Evolutionary conservation across 108 stramenopile species (phyloP), one percentile per base, ranked within the genome.

Genomic region (Discostella stelligeroides): DNA sequence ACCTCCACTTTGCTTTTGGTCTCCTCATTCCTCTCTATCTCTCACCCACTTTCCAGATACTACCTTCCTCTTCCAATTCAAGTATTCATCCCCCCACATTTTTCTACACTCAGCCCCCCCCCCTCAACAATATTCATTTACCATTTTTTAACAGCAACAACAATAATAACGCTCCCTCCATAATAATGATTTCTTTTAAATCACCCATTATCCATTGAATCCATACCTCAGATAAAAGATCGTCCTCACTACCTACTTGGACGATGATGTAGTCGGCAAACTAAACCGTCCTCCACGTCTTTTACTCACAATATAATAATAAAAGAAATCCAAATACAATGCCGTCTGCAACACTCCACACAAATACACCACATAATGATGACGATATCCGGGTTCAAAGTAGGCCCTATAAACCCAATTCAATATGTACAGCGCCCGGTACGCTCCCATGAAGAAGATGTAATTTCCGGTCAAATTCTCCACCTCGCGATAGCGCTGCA

Each of bases 271-370:
- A 45, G 91, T 95, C 15, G 94, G 94, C 34, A 95, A 69, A 51
- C 76, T 84, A 63, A 95, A 91, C 49, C 86, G 88, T 46, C 94
- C 91, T 9, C 94, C 94, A 56, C 83, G 87, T 40, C 68, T 45
- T 75, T 90, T 89, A 77, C 87, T 85, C 76, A 90, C 85, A 62
- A 90, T 24, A 80, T 98, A 99, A 79, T 97, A 98, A 76, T 98
- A 98, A 77, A 99, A 99, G 78, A 99, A 99, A 79, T 98, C 98
- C 13, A 83, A 90, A 83, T 99, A 99, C 15, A 99, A 86, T n/a
- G 91, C 68, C 14, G 98, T 98, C 85, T 99, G 99, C 51, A 98
- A 72, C 13, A 97, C 82, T 8, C 97, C 98, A 47, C 92, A 95
- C 39, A 97, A 71, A 72, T 97, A 98, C 15, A 96, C 94, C 4